Evolutionary conservation across 768 basidiomycete genomes (phyloP), one percentile per base, ranked within the genome.

Genomic region (Boletus vinaceobasis): DNA sequence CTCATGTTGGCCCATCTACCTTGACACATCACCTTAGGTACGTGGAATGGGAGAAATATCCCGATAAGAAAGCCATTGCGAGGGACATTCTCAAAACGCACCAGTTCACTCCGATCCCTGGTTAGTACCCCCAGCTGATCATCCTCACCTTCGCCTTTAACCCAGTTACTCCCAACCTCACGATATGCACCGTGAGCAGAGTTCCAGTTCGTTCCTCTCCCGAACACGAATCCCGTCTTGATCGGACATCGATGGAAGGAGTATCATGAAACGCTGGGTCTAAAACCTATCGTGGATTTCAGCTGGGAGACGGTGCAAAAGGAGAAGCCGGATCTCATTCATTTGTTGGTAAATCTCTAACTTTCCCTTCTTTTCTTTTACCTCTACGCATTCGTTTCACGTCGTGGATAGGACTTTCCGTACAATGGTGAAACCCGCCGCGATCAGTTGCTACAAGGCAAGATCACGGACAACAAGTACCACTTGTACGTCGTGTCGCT

Each of bases 371-470:
- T 23, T 14, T 3, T 29, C n/a, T 13, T 19, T 32, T 26, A 13
- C 14, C 7, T 15, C 23, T 6, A 21, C 33, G 10, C 0, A n/a
- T 31, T 8, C 5, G 21, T 37, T 43, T 37, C 15, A 11, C 27
- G 10, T 23, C 17, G 3, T 40, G 35, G 5, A 13, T 13, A 60
- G 59, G 77, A 81, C 61, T 83, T 82, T 61, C 81, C 81, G 8
- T 81, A 80, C 61, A 82, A 82, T 59, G 80, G 80, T 32, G 81
- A 82, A 60, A 81, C 80, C 8, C 72, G 67, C 19, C 68, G 74
- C 13, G 63, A 74, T 17, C 73, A 78, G 54, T 68, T 80, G 19
- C 55, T 80, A 43, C 63, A 67, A 35, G 74, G 73, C 21, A 80
- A 78, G 67, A 53, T 81, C 43, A 82, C 79, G 0, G 73, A 76